Evolutionary conservation across 495 filamentous ascomycete genomes (phyloP), one percentile per base, ranked within the genome.

Genomic region (Lepidopterella palustris): DNA sequence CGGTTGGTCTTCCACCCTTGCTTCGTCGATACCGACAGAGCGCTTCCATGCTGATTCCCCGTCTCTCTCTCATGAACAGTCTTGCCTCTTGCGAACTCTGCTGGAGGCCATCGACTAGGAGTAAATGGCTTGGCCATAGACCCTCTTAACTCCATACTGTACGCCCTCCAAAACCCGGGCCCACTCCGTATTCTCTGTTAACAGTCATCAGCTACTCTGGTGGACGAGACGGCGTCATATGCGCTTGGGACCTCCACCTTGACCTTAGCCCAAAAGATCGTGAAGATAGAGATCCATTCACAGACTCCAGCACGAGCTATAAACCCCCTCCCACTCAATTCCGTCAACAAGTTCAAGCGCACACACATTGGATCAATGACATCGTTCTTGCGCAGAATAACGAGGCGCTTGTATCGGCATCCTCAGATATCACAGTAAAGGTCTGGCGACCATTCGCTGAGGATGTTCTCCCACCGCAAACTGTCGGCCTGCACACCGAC

Each of bases 361-460:
- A 98, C 71, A 97, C 92, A 26, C 92, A 97, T 73, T 97, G 93
- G 93, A 87, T 98, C 71, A 97, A 97, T 70, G 92, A 97, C 67
- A 89, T 98, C 59, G 83, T 85, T n/a, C 82, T 97, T 55, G 85
- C 87, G 26, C 81, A 91, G 65, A 83, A 86, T 51, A 89, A 96
- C 70, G 80, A 84, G 18, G 90, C 90, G 5, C 77, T 98, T 10
- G 88, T 97, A 6, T 96, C 95, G 10, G 92, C 90, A 21, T 97
- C 93, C 4, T 97, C 95, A 11, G 93, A 98, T 73, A 85, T 95
- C 28, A 92, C 89, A 9, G 92, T 98, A 50, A 90, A 95, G 72
- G 78, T 95, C 70, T 98, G 93, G 93, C 83, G 92, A 60, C 93
- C 93, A n/a, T 80, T 85, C 54, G 85, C 87, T 1, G 78, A 85